phyloP scores from a whole-genome alignment of 2,329 filamentous ascomycete species.

The Neurospora crassa region DNA sequence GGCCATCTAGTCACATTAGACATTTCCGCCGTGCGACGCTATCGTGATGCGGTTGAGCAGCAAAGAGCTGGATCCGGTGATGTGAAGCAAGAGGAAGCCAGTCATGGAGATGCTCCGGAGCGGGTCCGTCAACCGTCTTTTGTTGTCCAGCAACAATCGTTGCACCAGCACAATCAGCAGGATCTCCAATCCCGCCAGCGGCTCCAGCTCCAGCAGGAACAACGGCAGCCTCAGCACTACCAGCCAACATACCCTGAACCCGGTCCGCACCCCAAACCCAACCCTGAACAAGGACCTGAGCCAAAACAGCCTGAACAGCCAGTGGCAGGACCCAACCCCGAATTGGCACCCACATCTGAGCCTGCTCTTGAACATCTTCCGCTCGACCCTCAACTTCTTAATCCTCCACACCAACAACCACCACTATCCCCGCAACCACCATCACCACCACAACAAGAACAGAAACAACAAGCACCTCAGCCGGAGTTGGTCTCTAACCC shows the following conservation, averaged over 20 bases:
- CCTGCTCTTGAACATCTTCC: neutral
- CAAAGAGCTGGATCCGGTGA: slow-evolving; percentile 4
- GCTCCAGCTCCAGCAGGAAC: neutral
- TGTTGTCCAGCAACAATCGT: neutral
- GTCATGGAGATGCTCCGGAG: slow-evolving; percentile 1
- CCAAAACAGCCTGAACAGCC: slow-evolving; percentile 5
- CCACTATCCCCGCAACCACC: neutral
- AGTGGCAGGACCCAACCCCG: slow-evolving; percentile 5
- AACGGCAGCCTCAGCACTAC: neutral
- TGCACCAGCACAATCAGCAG: neutral
- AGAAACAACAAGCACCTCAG: slow-evolving; percentile 1
- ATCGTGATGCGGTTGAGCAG: slow-evolving; percentile 4
- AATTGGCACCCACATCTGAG: slow-evolving; percentile 5
- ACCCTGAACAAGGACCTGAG: slow-evolving; percentile 9
- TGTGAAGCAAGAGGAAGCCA: slow-evolving; percentile 2
- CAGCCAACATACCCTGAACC: slow-evolving; percentile 5
- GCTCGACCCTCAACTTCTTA: neutral
- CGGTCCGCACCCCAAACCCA: slow-evolving; percentile 4
- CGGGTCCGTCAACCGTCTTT: neutral
- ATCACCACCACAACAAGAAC: neutral
- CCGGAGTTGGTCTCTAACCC: neutral
- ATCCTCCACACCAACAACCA: slow-evolving; percentile 1
- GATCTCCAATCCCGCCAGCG: neutral
- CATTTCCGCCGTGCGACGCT: slow-evolving; percentile 21
- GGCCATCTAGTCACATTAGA: slow-evolving; percentile 34